These are phyloP conservation scores for Lathyrus aphaca DNA, from an alignment of 306 rosid species.

Conservation along the genomic window DNA sequence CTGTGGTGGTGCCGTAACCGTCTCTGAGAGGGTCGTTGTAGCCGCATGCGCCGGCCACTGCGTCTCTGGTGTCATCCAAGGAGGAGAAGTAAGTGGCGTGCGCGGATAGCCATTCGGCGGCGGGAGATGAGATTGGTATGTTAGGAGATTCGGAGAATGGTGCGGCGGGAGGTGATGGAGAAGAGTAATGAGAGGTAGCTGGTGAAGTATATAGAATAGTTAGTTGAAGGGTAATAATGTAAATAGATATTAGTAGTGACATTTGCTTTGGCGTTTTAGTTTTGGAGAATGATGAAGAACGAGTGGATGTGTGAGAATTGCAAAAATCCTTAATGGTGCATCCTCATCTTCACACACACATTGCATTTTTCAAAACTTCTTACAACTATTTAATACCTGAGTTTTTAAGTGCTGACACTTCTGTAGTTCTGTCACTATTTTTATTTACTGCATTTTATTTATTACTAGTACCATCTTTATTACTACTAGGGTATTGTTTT, in stretches of 20 bases:
- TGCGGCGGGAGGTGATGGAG: slow-evolving; percentile 45
- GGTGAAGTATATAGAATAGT: slow-evolving; percentile 36
- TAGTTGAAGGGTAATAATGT: background rate
- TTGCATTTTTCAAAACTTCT: background rate
- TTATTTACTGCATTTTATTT: background rate
- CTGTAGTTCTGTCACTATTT: background rate
- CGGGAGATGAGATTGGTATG: slow-evolving; percentile 30
- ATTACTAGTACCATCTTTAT: background rate
- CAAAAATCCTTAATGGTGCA: no score
- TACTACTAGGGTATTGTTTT: background rate
- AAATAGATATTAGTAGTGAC: slow-evolving; percentile 31
- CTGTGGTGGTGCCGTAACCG: slow-evolving; percentile 62
- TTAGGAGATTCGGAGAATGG: slow-evolving; percentile 29
- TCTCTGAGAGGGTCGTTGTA: slow-evolving; percentile 56
- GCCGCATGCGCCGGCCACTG: slow-evolving; percentile 86
- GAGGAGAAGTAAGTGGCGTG: slow-evolving; percentile 79
- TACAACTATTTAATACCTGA: background rate
- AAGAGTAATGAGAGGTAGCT: slow-evolving; percentile 46
- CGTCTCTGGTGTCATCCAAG: slow-evolving; percentile 55
- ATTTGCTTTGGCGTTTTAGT: slow-evolving; percentile 38
- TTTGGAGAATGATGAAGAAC: background rate
- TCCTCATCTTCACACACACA: background rate
- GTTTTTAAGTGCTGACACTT: slow-evolving; percentile 5
- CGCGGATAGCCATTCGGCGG: slow-evolving; percentile 74
- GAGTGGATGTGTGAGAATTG: background rate